Evolutionary conservation across 805 yeast species (phyloP).

Genomic region (Candida sonorensis): DNA sequence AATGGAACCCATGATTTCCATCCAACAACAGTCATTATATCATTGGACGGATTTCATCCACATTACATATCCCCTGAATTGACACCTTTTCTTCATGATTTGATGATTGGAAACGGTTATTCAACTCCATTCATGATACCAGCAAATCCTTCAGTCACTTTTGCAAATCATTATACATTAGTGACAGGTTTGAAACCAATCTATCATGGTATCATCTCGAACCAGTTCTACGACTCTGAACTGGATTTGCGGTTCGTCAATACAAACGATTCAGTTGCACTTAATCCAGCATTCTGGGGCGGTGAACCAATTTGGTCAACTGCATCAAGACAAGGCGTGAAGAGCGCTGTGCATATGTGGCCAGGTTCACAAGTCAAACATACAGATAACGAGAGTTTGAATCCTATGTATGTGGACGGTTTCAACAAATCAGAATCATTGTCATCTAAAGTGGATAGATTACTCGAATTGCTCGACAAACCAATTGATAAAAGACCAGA

Average conservation of each 20-base stretch:
- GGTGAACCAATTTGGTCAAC: constrained; percentile 90
- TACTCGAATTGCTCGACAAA: constrained; percentile 63
- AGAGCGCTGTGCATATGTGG: constrained; percentile 89
- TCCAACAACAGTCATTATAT: constrained; percentile 75
- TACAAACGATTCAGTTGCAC: constrained; percentile 45
- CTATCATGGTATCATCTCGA: constrained; percentile 83
- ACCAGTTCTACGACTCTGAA: constrained; percentile 64
- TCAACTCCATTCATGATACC: constrained; percentile 85
- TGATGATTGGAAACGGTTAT: constrained; percentile 47
- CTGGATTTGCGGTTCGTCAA: constrained; percentile 53
- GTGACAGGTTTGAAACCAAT: constrained; percentile 82
- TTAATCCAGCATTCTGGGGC: constrained; percentile 70
- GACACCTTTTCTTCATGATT: constrained; percentile 66
- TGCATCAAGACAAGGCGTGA: constrained; percentile 53
- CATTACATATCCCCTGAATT: constrained; percentile 59
- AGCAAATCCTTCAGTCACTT: constrained; percentile 81
- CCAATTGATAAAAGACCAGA: constrained; percentile 59
- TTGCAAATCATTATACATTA: constrained; percentile 89
- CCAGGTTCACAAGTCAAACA: constrained; percentile 82
- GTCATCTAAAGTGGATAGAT: constrained; percentile 46
- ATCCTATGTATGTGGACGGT: constrained; percentile 50
- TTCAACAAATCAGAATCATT: constrained; percentile 62
- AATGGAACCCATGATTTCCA: constrained; percentile 67
- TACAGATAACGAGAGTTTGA: constrained; percentile 31
- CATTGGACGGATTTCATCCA: constrained; percentile 90